Base-by-base conservation (phyloP, 2,329 filamentous ascomycete species). In the Fusarium duplospermum region DNA sequence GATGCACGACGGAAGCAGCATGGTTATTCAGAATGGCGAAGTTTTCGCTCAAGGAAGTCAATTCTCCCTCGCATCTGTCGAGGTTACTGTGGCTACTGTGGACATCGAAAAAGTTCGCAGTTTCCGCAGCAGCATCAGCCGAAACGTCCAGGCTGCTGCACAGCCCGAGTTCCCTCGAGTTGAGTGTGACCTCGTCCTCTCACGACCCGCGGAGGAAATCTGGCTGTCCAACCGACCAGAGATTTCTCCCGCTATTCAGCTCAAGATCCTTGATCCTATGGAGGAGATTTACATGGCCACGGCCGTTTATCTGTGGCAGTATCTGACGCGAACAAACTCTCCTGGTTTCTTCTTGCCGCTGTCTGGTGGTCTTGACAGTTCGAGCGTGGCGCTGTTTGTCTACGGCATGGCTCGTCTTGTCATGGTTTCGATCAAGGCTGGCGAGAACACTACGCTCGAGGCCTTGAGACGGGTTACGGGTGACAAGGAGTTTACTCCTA, bases 71-170 rank as follows among this genome's bases (percentile, higher is more conserved):
- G n/a, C 31, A 24, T 24, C 31, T 29, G 54, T 57, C 54, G 54
- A 57, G 31, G 31, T 93, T 5, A 82, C 92, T 20, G 89, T 87
- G 6, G 92, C 91, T 4, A 93, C 90, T 0, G 85, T 93, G 8
- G 91, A 93, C 75, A 83, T 93, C 2, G 93, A 96, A 76, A 91
- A 94, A 72, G 92, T 96, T 7, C 84, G 92, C 52, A 84, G 87
- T 2, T 91, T 86, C 74, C 85, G 93, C 0, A 88, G 83, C n/a
- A 83, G 86, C 2, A 85, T 87, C 16, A 88, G 87, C 14, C 85
- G 90, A 66, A 87, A 88, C 8, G 77, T 89, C 20, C 92, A 93
- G 79, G 88, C 89, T 8, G 86, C 89, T 66, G 67, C 80, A 81
- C 40, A 80, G 76, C 64, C 81, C 77, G 69, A 80, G 24, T 82